A percentile compares a stretch with the other conserved stretches of the same genome.
These are phyloP conservation scores for Actinidia chinensis DNA, from an alignment of 179 eudicot genomes.

Conservation along the genomic window DNA sequence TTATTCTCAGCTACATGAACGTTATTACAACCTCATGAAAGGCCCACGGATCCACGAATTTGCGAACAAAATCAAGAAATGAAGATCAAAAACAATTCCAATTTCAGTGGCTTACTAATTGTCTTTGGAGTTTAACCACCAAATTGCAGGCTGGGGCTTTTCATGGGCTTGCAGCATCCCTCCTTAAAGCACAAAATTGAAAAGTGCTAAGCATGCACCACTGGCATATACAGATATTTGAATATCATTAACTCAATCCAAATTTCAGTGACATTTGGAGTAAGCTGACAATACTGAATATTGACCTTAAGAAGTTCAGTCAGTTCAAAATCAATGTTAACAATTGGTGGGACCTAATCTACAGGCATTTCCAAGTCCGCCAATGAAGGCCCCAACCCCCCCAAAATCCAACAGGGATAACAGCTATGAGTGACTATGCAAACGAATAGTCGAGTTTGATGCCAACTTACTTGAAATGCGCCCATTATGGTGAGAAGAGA, in stretches of 20 bases:
- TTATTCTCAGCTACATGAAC: background rate
- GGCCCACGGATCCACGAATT: background rate
- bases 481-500: slow-evolving; percentile 88
- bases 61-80: background rate
- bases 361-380: no score
- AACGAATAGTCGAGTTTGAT: slow-evolving; percentile 11
- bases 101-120: background rate
- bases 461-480: slow-evolving; percentile 89
- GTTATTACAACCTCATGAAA: background rate
- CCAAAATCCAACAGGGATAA: no score
- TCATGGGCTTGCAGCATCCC: background rate
- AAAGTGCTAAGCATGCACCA: no score
- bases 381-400: no score
- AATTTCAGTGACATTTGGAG: background rate
- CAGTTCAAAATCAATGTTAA: background rate
- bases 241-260: background rate
- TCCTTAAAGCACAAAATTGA: background rate
- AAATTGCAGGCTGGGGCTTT: background rate
- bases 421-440: background rate
- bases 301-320: background rate
- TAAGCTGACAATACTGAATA: background rate
- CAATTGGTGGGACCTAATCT: background rate
- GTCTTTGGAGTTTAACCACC: background rate
- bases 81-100: background rate
- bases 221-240: background rate